phyloP scores from a whole-genome alignment of 805 yeast genomes.

The Candida easanensis region DNA sequence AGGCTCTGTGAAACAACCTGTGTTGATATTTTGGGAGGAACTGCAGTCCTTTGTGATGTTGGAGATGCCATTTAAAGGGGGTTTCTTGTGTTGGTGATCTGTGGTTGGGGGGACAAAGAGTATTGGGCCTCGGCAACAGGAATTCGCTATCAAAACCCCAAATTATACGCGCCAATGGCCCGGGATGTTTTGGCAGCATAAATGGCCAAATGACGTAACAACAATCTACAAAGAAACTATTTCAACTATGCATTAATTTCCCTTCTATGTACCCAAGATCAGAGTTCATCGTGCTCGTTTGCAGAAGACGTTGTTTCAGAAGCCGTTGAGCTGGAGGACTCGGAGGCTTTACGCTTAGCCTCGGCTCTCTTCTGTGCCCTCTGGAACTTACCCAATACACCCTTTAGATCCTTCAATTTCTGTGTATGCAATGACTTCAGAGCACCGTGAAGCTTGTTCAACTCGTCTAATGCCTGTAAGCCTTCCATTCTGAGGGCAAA shows the following conservation, averaged over 20 bases:
- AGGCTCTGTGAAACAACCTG: background rate
- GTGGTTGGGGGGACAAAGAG: too few species aligned
- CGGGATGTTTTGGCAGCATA: too few species aligned
- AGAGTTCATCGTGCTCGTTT: slow-evolving; percentile 15
- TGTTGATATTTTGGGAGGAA: background rate
- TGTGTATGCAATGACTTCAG: slow-evolving; percentile 26
- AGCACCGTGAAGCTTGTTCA: slow-evolving; percentile 17
- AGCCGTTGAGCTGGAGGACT: background rate
- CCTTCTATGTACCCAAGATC: background rate
- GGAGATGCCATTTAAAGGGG: background rate
- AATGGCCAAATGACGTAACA: too few species aligned
- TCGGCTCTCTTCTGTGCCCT: slow-evolving; percentile 24
- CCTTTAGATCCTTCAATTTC: slow-evolving; percentile 30
- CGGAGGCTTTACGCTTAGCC: slow-evolving; percentile 4
- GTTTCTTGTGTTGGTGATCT: too few species aligned
- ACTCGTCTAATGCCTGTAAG: slow-evolving; percentile 19
- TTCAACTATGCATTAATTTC: too few species aligned
- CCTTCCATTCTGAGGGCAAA: slow-evolving; percentile 30
- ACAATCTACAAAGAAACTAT: too few species aligned
- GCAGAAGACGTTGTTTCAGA: background rate
- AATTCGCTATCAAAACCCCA: too few species aligned
- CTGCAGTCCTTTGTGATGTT: background rate
- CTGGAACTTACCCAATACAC: slow-evolving; percentile 9
- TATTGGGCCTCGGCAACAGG: too few species aligned
- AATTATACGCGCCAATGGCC: too few species aligned